Evolutionary conservation across 805 yeast species (phyloP).

Genomic region (Nakazawaea ishiwadae): DNA sequence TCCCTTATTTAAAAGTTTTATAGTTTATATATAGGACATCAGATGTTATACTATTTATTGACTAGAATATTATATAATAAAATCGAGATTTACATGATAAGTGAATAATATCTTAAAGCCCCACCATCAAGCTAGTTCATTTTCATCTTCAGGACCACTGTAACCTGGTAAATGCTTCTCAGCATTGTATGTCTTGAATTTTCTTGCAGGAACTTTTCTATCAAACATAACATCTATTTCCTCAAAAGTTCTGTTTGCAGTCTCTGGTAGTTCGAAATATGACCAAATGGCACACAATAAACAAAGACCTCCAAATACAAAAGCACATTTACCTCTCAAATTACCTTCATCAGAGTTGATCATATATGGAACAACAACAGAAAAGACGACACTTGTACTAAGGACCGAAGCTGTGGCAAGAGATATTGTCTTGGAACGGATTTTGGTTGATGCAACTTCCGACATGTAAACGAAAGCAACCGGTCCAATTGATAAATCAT

Average conservation of each 20-base stretch:
- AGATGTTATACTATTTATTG: too few relatives aligned
- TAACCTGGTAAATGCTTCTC: background rate
- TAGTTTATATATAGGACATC: too few relatives aligned
- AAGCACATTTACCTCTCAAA: slow-evolving; percentile 42
- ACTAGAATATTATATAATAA: too few relatives aligned
- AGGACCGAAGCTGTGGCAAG: slow-evolving; percentile 32
- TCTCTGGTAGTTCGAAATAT: slow-evolving; percentile 36
- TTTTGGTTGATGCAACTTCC: slow-evolving; percentile 35
- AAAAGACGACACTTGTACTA: slow-evolving; percentile 25
- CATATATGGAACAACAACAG: slow-evolving; percentile 32
- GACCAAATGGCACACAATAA: slow-evolving; percentile 17
- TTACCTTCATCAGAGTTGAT: slow-evolving; percentile 39
- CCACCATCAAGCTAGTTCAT: too few relatives aligned
- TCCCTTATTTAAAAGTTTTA: too few relatives aligned
- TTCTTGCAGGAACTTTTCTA: slow-evolving; percentile 28
- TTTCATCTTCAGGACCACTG: background rate
- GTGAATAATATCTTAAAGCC: too few relatives aligned
- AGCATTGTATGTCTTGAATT: slow-evolving; percentile 29
- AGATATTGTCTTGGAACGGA: slow-evolving; percentile 36
- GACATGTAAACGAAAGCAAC: slow-evolving; percentile 34
- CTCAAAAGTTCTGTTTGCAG: slow-evolving; percentile 32
- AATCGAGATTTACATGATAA: too few relatives aligned
- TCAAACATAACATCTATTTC: slow-evolving; percentile 33
- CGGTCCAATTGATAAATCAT: slow-evolving; percentile 41
- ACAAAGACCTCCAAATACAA: slow-evolving; percentile 37